Evolutionary conservation across 768 basidiomycete species (phyloP), one percentile per base, ranked within the genome.

Genomic region (Leccinum uliginosum): DNA sequence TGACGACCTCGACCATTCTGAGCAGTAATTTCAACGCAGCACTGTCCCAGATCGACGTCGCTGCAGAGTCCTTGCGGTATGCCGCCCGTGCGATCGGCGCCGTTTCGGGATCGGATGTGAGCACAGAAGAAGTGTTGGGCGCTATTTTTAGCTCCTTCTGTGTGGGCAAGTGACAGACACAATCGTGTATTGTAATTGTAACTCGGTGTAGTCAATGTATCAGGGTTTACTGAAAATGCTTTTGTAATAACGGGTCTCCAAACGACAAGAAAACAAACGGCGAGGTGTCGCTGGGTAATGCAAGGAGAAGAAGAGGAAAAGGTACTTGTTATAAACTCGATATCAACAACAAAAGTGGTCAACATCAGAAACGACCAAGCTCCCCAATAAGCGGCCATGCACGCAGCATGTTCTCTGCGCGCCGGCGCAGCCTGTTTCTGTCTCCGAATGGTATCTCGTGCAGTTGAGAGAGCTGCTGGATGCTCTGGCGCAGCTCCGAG

Each of bases 51-150:
- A 74, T 94, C 4, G 91, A 94, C 6, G 67, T 90, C 11, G 91
- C 83, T 5, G 92, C 92, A 0, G 93, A 96, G 69, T 91, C 93
- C 66, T 77, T 96, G 24, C 83, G 93, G 24, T 92, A 93, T 66
- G 93, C 92, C 2, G 85, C 87, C 0, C 81, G 82, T 57, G 86
- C 91, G 4, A 80, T 96, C n/a, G 93, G 91, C 1, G 83, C 84
- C 56, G 84, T 95, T n/a, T 85, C 87, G 2, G 93, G 93, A 4
- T 67, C 80, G 8, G 60, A 62, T 35, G 86, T 96, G 54, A 86
- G 86, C 47, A 83, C 86, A 12, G 93, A 96, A 64, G 91, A 95
- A 57, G 77, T 95, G 8, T 70, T 96, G 21, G 91, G 93, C 56
- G 81, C 82, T 19, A 80, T 96, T 24, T 96, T 96, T 67, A 77